These are phyloP conservation scores for Apostasia ramifera DNA, from an alignment of 106 monocot species.

Conservation along the genomic window DNA sequence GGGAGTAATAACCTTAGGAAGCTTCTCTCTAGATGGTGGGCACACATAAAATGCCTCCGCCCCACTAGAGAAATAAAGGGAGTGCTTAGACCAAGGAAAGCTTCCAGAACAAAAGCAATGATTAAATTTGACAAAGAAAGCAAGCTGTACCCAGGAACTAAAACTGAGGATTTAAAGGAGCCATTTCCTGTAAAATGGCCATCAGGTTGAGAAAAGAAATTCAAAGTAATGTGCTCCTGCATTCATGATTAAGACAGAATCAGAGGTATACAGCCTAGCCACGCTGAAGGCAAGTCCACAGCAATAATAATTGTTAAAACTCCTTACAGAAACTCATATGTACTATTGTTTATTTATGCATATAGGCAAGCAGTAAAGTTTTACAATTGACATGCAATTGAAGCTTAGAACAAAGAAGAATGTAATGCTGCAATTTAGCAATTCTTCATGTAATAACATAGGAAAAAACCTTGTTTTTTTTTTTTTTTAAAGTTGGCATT, in stretches of 20 bases:
- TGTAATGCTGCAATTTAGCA: no score
- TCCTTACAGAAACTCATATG: no score
- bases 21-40: constrained; percentile 66
- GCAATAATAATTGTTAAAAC: no score
- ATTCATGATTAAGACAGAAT: constrained; percentile 16
- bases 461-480: no score
- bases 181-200: constrained; percentile 63
- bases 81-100: constrained; percentile 2
- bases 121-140: background rate
- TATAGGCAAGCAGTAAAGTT: no score
- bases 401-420: no score
- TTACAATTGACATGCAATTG: no score
- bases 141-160: constrained; percentile 67
- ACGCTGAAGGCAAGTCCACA: no score
- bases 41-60: constrained; percentile 85
- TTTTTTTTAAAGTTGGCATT: no score
- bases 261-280: background rate
- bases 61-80: constrained; percentile 25
- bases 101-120: background rate
- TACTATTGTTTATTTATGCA: no score
- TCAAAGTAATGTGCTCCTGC: constrained; percentile 77
- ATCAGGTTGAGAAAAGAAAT: constrained; percentile 87
- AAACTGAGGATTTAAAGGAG: constrained; percentile 59
- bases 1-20: constrained; percentile 55
- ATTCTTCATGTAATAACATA: no score